Evolutionary conservation across 495 filamentous ascomycete species (phyloP), one percentile per base, ranked within the genome.

Genomic region (Neurospora tetrasperma): DNA sequence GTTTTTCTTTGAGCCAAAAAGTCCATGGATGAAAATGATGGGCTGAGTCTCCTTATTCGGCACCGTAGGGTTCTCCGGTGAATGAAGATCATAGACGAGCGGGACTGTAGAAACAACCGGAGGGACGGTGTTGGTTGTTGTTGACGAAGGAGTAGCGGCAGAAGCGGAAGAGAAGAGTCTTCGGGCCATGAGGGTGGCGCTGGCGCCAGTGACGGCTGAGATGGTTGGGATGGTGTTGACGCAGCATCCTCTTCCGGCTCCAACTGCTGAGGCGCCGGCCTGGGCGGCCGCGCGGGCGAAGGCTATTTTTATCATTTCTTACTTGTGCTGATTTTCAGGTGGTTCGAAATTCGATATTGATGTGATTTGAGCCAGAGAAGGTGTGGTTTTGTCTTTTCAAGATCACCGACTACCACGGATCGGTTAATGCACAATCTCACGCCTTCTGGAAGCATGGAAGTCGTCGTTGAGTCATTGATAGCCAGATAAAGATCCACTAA

Each of bases 1-100:
- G 77, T 99, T 99, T 85, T 93, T 92, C 83, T 97, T 98, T 48
- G 93, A 97, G 31, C 96, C 96, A 79, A 99, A 98, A 18, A 99
- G 86, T 5, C 96, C 96, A 80, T 99, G 96, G 81, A 98, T 87
- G 74, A 99, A 89, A 75, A 99, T 82, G 73, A 99, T 91, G 1
- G 96, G 93, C 59, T 87, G 80, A 66, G 87, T 86, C 74, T 83
- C 78, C 59, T 68, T 76, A 20, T 84, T 79, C 0, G 77, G 70
- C 11, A 75, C 78, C 54, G 27, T 66, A 5, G 76, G 79, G n/a
- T 80, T 81, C n/a, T 78, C 74, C 10, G 90, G 86, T 74, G 85
- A 77, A 74, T 90, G 88, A 46, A 88, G 85, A 73, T 91, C 88
- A 78, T 86, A 91, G 9, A 85, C 86, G 2, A 92, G 80, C 5